Conservation (phyloP, 192 early-diverging fungal species). For the Mortierella antarctica region DNA sequence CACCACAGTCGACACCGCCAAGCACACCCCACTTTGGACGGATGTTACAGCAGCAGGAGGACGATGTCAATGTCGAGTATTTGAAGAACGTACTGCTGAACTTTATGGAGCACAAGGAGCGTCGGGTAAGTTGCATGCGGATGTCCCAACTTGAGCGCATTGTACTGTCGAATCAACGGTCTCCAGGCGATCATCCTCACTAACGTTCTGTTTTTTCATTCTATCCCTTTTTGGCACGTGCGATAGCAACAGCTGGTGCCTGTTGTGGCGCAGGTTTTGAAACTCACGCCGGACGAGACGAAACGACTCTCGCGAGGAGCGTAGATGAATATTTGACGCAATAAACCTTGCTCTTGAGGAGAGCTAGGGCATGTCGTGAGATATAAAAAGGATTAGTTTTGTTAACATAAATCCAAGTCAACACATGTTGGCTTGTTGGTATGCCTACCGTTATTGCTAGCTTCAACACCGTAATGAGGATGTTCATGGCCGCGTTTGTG, state of each 20-base stretch:
- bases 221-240: constrained; percentile 3
- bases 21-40: constrained; percentile 42
- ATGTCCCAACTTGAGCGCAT: neutral
- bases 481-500: too few relatives aligned
- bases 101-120: constrained; percentile 79
- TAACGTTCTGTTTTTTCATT: neutral
- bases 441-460: too few relatives aligned
- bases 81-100: constrained; percentile 77
- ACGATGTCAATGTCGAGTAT: constrained; percentile 79
- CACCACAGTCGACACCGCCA: constrained; percentile 38
- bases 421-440: too few relatives aligned
- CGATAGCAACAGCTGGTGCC: constrained; percentile 70
- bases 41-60: constrained; percentile 46
- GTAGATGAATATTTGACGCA: neutral
- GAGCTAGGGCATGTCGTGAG: too few relatives aligned
- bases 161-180: neutral
- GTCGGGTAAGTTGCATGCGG: constrained; percentile 63
- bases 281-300: constrained; percentile 76
- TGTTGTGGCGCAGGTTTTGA: constrained; percentile 73
- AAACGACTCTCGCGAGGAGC: constrained; percentile 58
- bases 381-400: too few relatives aligned
- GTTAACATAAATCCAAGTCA: too few relatives aligned
- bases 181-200: neutral
- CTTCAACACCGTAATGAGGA: too few relatives aligned
- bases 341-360: too few relatives aligned